Evolutionary conservation across 139 green algal genomes (phyloP), one percentile per base, ranked within the genome.

Genomic region (Chlorella sp.): DNA sequence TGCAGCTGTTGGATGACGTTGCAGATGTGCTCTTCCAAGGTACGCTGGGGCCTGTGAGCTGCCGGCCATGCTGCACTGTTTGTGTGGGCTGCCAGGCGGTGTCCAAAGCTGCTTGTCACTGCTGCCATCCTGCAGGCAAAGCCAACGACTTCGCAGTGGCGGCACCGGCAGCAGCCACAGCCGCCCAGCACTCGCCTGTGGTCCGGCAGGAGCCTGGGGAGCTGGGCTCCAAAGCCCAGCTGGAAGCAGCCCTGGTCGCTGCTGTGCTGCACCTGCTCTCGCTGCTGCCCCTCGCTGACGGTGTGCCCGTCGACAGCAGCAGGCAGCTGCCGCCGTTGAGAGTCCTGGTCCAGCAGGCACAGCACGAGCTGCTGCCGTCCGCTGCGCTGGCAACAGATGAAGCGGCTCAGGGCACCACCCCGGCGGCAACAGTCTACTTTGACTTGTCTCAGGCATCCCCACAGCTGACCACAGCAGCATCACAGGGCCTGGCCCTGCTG

Each of bases 181-280:
- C 73, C 19, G 44, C 13, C 7, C 64, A 34, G 26, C n/a, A 26
- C 64, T 36, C 30, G 67, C 32, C 44, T 28, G 70, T 16, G 36
- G 36, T 6, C 24, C 60, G 14, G 77, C 54, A 38, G 11, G 58
- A 83, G 40, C 58, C 40, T 16, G 41, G 60, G 14, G 77, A 83
- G 19, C 14, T 73, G 14, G 77, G 58, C 2, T 48, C 60, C 28
- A 73, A 73, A 30, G 77, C 60, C 0, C 58, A 73, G 40, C 60
- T 83, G 60, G 77, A 83, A 43, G 77, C 77, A 8, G 28, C 77
- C 3, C 77, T 83, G 2, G 58, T 73, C 26, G 77, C 77, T 17
- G 58, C 60, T 2, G 77, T 73, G 13, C 58, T 83, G 60, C 77
- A 73, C 60, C 34, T 83, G 77, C 60, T 83, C 28, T n/a, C 77